Evolutionary conservation across 2,329 filamentous ascomycete genomes (phyloP), one percentile per base, ranked within the genome.

Genomic region (Trichothecium sympodiale): DNA sequence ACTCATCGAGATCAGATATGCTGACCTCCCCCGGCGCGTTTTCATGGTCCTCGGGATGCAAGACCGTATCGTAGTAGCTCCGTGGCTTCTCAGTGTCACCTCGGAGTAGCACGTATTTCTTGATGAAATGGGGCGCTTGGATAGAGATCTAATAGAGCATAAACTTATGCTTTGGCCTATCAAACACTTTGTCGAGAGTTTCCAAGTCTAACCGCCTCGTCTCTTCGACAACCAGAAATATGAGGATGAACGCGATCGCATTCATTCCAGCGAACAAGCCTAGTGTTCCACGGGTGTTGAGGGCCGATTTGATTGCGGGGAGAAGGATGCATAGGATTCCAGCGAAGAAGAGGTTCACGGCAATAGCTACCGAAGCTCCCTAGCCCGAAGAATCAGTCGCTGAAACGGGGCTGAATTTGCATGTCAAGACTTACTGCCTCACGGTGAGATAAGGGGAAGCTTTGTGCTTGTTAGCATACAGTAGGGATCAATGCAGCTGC

Each of bases 361-460:
- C 50, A 8, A 65, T 60, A 7, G 60, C 47, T 47, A 37, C 56
- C 56, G 16, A 58, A 43, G n/a, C 45, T 36, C 38, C 31, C 2
- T 45, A 42, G 20, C 48, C n/a, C n/a, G n/a, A n/a, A 49, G 30
- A 37, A 31, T 27, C 41, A 45, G 2, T 46, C 53, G 35, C 47
- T 63, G 27, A 55, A 53, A 6, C 61, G 44, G n/a, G 54, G 54
- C 12, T 63, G 44, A 1, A 61, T 43, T 3, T n/a, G n/a, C n/a
- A 56, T 55, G 5, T 52, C 54, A 33, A 62, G 60, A 26, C 56
- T 48, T 14, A 61, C 61, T 43, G 58, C 49, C 39, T 65, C 61
- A 16, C 61, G 56, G 40, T 64, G 60, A 5, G 60, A 62, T 2
- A 64, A 46, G 0, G 62, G 61, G 38, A 64, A 65, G 35, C 54